A percentile compares a stretch with the other conserved stretches of the same genome.
Evolutionary conservation across 2,329 filamentous ascomycete genomes (phyloP).

Genomic region (Lecanicillium sp.): DNA sequence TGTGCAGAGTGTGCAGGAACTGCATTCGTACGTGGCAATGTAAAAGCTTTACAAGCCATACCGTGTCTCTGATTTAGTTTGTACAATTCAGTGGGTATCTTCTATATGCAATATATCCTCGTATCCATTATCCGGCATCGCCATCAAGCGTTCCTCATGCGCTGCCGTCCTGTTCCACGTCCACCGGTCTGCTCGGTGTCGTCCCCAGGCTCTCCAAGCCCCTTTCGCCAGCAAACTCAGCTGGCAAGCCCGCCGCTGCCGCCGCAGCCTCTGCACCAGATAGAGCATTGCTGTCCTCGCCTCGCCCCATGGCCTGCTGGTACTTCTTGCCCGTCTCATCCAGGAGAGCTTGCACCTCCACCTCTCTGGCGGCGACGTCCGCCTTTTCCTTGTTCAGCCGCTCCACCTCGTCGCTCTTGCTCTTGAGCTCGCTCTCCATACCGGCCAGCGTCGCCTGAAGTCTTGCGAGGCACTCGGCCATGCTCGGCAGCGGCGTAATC

Average conservation of each 20-base stretch:
- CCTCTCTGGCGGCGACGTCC: slow-evolving; percentile 61
- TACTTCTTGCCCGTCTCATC: slow-evolving; percentile 69
- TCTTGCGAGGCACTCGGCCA: slow-evolving; percentile 58
- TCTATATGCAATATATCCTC: too few species aligned
- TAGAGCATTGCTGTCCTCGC: slow-evolving; percentile 3
- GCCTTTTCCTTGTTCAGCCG: slow-evolving; percentile 61
- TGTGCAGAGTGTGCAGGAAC: too few species aligned
- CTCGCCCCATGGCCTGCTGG: slow-evolving; percentile 32
- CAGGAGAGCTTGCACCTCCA: slow-evolving; percentile 71
- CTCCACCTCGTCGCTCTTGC: slow-evolving; percentile 56
- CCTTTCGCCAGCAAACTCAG: slow-evolving; percentile 21
- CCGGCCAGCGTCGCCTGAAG: slow-evolving; percentile 53
- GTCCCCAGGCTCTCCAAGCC: slow-evolving; percentile 28
- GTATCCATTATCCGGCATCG: too few species aligned
- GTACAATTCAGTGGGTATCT: too few species aligned
- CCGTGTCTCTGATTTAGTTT: too few species aligned
- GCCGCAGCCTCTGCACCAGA: slow-evolving; percentile 8
- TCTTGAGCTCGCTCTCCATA: slow-evolving; percentile 56
- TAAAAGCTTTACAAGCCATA: too few species aligned
- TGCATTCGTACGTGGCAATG: too few species aligned
- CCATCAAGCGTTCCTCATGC: background rate
- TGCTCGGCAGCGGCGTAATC: slow-evolving; percentile 69
- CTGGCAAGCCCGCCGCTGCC: slow-evolving; percentile 14
- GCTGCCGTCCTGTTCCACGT: too few species aligned
- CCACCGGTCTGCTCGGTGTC: slow-evolving; percentile 16